Base-by-base conservation (phyloP, 1,139 yeast species). In the Pichia terricola region DNA sequence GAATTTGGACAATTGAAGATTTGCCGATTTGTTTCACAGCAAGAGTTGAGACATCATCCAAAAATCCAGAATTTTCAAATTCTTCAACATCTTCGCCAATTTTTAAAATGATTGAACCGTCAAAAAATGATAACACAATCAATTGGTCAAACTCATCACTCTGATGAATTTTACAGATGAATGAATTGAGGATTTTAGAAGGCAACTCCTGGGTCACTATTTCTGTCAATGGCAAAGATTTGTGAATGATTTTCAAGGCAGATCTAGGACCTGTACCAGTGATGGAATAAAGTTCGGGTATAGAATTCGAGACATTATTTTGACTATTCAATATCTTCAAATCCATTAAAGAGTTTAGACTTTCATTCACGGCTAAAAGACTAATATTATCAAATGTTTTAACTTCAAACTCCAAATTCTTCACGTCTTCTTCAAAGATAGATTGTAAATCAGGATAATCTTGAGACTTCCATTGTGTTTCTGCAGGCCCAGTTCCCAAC, bases 11-110 rank as follows among this genome's bases (percentile, higher is more conserved):
- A 0, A 88, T 61, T 0, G 94, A 76, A 9, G 63, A 58, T 2
- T 55, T 55, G 0, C 95, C 95, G 43, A 89, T 70, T 55, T 81
- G 88, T 44, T 77, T 81, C 0, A 86, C 81, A 1, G 75, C 76
- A 3, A 89, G 55, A 0, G 97, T 87, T 2, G 76, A 70, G 34
- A 77, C 79, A 34, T 73, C 69, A 1, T 70, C 56, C 1, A 73
- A 62, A 28, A 86, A 70, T 2, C 81, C 77, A 0, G 91, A 77
- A 50, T 81, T 82, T 4, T 72, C 67, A 4, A 82, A 85, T 55
- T 85, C 91, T 51, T 82, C 88, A 4, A 86, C 87, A 1, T 77
- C 79, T 48, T 84, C 95, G 4, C 88, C 89, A 43, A 86, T 79
- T 1, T 85, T 74, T 26, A 91, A 64, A 1, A 88, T 85, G 44